Evolutionary conservation across 306 rosid species (phyloP).

Genomic region (Lathyrus tuberosus): DNA sequence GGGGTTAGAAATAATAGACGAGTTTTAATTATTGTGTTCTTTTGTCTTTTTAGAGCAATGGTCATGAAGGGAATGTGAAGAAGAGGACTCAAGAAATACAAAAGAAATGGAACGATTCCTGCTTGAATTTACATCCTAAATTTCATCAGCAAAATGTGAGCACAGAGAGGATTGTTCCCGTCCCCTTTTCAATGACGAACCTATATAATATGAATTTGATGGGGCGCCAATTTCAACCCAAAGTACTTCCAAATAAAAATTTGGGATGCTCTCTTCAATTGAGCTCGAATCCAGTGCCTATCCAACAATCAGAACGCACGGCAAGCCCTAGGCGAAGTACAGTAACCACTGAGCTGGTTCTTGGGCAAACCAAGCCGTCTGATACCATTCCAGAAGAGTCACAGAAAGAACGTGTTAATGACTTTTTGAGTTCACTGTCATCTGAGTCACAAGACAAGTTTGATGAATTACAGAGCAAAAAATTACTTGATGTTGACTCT

Average conservation of each 20-base stretch:
- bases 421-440: constrained; percentile 69
- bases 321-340: constrained; percentile 53
- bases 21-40: constrained; percentile 27
- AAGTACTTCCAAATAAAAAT: constrained; percentile 62
- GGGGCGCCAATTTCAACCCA: constrained; percentile 65
- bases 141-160: constrained; percentile 65
- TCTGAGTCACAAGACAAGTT: constrained; percentile 69
- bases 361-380: constrained; percentile 63
- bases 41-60: constrained; percentile 47
- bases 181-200: constrained; percentile 59
- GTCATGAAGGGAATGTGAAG: constrained; percentile 56
- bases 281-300: too few species aligned
- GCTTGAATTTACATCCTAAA: constrained; percentile 75
- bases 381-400: constrained; percentile 48
- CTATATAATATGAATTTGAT: constrained; percentile 60
- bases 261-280: constrained; percentile 61
- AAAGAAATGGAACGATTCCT: constrained; percentile 82
- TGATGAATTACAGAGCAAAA: constrained; percentile 55
- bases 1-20: background rate
- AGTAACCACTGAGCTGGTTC: constrained; percentile 74
- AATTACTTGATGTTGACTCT: constrained; percentile 67
- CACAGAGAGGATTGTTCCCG: constrained; percentile 58
- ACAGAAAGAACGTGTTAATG: constrained; percentile 60
- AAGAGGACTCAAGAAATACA: constrained; percentile 67
- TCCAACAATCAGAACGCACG: too few species aligned